These are phyloP conservation scores for Metarhizium guizhouense DNA, from an alignment of 2,329 filamentous ascomycete species.

Conservation along the genomic window DNA sequence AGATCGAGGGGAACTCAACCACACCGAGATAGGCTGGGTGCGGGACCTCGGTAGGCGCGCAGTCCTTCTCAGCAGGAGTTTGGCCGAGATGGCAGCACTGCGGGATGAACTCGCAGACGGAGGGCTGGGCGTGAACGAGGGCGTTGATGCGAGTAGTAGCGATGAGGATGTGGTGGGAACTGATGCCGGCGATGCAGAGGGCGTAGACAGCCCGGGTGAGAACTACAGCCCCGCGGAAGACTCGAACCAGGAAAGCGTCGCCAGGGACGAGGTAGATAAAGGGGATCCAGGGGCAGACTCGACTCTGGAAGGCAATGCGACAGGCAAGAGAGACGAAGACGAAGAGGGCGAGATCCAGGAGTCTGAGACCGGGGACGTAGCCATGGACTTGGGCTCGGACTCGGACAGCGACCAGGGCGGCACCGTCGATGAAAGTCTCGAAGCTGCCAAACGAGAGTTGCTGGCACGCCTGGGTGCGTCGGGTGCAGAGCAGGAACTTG, in stretches of 20 bases:
- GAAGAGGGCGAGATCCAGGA: constrained; percentile 5
- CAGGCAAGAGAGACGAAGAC: constrained; percentile 11
- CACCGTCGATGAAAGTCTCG: constrained; percentile 33
- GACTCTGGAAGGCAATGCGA: background rate
- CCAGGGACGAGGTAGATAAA: background rate
- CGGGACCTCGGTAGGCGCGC: constrained; percentile 75
- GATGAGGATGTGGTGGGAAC: constrained; percentile 26
- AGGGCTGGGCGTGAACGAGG: constrained; percentile 33
- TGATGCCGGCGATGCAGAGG: constrained; percentile 22
- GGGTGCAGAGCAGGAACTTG: constrained; percentile 11
- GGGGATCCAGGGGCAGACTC: constrained; percentile 10
- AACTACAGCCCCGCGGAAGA: constrained; percentile 1
- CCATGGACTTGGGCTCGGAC: constrained; percentile 34
- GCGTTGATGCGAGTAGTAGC: constrained; percentile 35
- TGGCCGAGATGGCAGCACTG: constrained; percentile 43
- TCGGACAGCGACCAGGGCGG: constrained; percentile 13
- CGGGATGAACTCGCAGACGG: constrained; percentile 32
- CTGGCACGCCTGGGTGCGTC: constrained; percentile 32
- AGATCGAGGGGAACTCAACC: constrained; percentile 64
- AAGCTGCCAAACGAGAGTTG: constrained; percentile 38
- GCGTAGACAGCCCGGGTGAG: constrained; percentile 12
- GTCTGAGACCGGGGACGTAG: constrained; percentile 18
- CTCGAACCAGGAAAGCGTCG: constrained; percentile 9
- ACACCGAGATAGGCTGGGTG: constrained; percentile 65
- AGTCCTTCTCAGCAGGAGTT: constrained; percentile 46